Evolutionary conservation across 345 rosid species (phyloP).

Genomic region (Linum lewisii): DNA sequence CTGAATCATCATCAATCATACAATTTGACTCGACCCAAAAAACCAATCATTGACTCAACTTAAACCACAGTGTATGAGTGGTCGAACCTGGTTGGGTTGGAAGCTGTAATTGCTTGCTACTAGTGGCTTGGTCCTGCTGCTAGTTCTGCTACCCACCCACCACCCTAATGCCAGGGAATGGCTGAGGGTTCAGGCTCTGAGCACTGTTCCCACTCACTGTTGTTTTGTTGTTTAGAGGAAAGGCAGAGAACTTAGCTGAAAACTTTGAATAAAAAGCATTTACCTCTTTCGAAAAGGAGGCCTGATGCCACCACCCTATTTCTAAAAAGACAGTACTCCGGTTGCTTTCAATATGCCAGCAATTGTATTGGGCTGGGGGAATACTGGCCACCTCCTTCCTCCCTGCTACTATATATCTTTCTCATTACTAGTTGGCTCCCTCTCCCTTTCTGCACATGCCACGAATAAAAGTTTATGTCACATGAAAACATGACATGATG

Average conservation of each 20-base stretch:
- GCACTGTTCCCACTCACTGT: neutral
- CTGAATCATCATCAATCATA: constrained; percentile 12
- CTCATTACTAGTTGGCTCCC: neutral
- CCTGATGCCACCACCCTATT: constrained; percentile 4
- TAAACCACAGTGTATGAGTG: too few relatives aligned
- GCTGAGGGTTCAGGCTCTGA: neutral
- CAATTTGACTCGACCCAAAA: too few relatives aligned
- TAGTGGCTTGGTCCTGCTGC: neutral
- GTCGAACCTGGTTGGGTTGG: too few relatives aligned
- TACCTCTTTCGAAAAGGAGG: neutral
- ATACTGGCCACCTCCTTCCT: constrained; percentile 3
- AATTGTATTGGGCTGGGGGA: neutral
- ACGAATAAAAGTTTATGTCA: constrained; percentile 14
- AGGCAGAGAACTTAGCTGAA: constrained; percentile 1
- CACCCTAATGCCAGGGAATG: neutral
- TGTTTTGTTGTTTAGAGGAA: neutral
- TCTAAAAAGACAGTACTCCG: neutral
- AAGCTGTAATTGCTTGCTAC: too few relatives aligned
- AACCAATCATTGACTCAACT: too few relatives aligned
- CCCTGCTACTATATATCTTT: neutral
- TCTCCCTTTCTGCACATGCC: constrained; percentile 6
- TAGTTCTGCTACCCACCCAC: neutral
- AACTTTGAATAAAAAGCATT: neutral
- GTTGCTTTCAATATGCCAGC: constrained; percentile 9
- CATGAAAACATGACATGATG: neutral